Percentiles rank a stretch among this genome's conserved stretches.
phyloP scores from a whole-genome alignment of 2,329 filamentous ascomycete species.

The Exophiala sp. region DNA sequence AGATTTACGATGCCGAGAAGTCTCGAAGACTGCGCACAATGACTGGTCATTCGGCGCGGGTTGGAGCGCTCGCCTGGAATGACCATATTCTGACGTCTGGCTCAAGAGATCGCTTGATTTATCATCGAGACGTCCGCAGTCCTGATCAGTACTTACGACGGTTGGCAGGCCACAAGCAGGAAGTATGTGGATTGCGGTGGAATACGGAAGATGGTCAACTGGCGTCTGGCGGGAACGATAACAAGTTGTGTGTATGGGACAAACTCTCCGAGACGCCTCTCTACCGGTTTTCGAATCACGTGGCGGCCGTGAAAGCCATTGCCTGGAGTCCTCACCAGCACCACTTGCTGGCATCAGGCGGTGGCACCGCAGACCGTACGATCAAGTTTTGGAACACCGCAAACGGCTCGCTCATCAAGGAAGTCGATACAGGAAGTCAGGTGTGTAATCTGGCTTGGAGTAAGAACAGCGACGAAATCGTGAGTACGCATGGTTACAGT shows the following conservation, averaged over 20 bases:
- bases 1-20: conserved; percentile 95
- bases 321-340: conserved; percentile 96
- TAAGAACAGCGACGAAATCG: conserved; percentile 95
- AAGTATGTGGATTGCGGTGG: conserved; percentile 95
- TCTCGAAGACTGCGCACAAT: conserved; percentile 83
- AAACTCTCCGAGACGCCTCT: conserved; percentile 86
- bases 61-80: conserved; percentile 95
- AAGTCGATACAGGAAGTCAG: conserved; percentile 93
- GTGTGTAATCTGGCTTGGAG: conserved; percentile 99
- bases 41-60: conserved; percentile 90
- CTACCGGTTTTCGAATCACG: conserved; percentile 92
- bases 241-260: conserved; percentile 98
- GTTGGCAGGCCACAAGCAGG: conserved; percentile 91
- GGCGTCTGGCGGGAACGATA: conserved; percentile 94
- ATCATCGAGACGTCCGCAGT: conserved; percentile 88
- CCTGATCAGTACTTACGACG: conserved; percentile 85
- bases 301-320: conserved; percentile 93
- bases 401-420: conserved; percentile 71
- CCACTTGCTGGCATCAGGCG: conserved; percentile 87
- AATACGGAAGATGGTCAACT: conserved; percentile 93
- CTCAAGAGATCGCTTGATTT: conserved; percentile 86
- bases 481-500: conserved; percentile 92
- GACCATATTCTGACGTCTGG: conserved; percentile 95
- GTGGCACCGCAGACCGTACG: conserved; percentile 87
- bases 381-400: conserved; percentile 98